Conservation (phyloP, 2,329 filamentous ascomycete genomes). For the Beauveria scarabaeidicola region DNA sequence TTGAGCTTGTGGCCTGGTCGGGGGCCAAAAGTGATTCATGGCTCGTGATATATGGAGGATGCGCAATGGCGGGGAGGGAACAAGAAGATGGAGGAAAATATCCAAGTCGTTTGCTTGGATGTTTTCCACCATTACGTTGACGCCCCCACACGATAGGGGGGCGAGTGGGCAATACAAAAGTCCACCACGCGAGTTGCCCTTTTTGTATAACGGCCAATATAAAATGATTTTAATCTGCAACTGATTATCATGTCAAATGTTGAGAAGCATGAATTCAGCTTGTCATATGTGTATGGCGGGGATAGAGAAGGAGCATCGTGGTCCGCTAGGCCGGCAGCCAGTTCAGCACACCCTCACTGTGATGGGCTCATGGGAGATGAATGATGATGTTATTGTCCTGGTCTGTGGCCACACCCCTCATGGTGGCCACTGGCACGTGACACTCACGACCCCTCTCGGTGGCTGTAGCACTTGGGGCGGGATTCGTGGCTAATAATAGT, state of each 20-base stretch:
- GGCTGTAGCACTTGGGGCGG: no score
- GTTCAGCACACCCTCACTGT: no score
- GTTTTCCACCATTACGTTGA: neutral
- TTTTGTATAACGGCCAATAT: neutral
- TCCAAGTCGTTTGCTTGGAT: neutral
- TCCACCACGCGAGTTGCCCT: neutral
- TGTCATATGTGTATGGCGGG: no score
- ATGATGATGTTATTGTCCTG: no score
- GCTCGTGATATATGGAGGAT: neutral
- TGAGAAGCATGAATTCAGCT: neutral
- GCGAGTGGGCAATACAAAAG: neutral
- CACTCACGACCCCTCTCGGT: no score
- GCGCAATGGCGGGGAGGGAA: neutral
- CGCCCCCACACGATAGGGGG: neutral
- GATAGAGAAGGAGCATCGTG: no score
- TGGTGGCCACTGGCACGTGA: no score
- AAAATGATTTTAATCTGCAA: neutral
- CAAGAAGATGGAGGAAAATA: neutral
- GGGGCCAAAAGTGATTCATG: conserved; percentile 19
- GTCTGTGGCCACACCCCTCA: no score
- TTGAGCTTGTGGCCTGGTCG: conserved; percentile 19
- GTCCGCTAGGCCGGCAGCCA: no score
- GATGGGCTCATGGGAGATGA: no score
- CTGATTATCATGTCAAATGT: neutral
- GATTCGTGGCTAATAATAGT: no score